phyloP scores from a whole-genome alignment of 306 rosid species.

The Dryas octopetala region DNA sequence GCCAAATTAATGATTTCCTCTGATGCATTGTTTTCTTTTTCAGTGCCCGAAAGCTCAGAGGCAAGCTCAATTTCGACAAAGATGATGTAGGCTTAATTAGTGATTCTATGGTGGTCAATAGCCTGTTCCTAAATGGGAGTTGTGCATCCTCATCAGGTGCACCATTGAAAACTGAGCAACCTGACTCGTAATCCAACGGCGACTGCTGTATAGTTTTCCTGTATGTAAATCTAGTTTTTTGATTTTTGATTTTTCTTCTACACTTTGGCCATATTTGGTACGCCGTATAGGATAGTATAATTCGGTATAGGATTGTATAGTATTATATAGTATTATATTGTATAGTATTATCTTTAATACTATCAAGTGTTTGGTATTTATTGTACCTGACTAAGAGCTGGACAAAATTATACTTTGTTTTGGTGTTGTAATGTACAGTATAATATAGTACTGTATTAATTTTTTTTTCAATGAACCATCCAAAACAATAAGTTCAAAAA shows the following conservation, averaged over 20 bases:
- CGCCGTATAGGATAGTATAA: too few species aligned
- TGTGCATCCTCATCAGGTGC: conserved; percentile 74
- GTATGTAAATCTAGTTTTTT: conserved; percentile 49
- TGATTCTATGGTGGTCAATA: conserved; percentile 91
- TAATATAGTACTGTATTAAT: too few species aligned
- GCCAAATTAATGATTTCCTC: conserved; percentile 16
- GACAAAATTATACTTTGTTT: too few species aligned
- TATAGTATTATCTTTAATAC: too few species aligned
- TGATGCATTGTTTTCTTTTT: conserved; percentile 12
- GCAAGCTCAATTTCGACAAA: conserved; percentile 74
- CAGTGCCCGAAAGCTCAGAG: conserved; percentile 81
- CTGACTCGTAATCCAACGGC: conserved; percentile 47
- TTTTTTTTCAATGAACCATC: too few species aligned
- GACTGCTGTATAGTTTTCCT: not conserved
- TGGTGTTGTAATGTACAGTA: too few species aligned
- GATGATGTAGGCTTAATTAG: conserved; percentile 84
- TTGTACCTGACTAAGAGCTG: too few species aligned
- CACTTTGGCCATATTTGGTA: too few species aligned
- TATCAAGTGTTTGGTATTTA: too few species aligned
- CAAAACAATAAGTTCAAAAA: too few species aligned
- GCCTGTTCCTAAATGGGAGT: conserved; percentile 84
- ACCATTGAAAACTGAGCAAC: conserved; percentile 79
- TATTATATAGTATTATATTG: too few species aligned
- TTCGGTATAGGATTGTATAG: too few species aligned
- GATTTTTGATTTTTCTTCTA: not conserved